Conservation (phyloP, 2,329 filamentous ascomycete genomes). For the Colletotrichum salicis region DNA sequence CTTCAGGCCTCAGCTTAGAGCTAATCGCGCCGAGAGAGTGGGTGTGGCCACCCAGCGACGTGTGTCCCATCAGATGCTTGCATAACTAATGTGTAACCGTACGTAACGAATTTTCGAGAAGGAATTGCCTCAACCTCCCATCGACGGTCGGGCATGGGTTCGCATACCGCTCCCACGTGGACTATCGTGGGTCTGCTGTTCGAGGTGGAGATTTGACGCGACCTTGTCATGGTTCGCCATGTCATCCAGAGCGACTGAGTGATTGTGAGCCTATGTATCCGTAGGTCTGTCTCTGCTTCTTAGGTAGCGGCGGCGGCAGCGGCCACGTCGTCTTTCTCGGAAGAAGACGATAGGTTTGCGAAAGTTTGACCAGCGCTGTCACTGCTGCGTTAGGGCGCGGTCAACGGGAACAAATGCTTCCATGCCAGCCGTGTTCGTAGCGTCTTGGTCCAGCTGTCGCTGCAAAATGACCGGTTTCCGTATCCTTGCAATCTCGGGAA, state of each 20-base stretch:
- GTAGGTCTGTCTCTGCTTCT: not conserved
- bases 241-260: not conserved
- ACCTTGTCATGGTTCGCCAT: conserved; percentile 21
- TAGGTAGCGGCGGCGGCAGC: conserved; percentile 1
- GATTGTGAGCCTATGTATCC: not conserved
- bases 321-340: conserved; percentile 27
- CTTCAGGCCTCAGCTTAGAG: conserved; percentile 1
- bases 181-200: conserved; percentile 28
- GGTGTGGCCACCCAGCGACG: not conserved
- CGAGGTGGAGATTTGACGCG: conserved; percentile 30
- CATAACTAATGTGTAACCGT: not conserved
- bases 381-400: conserved; percentile 15
- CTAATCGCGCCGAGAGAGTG: not conserved
- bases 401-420: conserved; percentile 3
- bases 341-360: conserved; percentile 1
- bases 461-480: not conserved
- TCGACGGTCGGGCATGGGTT: conserved; percentile 26
- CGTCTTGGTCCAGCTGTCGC: not conserved
- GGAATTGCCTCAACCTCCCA: conserved; percentile 22
- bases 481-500: conserved; percentile 33
- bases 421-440: conserved; percentile 17
- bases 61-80: not conserved
- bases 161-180: conserved; percentile 35
- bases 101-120: conserved; percentile 32
- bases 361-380: conserved; percentile 28